These are phyloP conservation scores for Malassezia caprae DNA, from an alignment of 1,284 basidiomycete genomes.

Conservation along the genomic window DNA sequence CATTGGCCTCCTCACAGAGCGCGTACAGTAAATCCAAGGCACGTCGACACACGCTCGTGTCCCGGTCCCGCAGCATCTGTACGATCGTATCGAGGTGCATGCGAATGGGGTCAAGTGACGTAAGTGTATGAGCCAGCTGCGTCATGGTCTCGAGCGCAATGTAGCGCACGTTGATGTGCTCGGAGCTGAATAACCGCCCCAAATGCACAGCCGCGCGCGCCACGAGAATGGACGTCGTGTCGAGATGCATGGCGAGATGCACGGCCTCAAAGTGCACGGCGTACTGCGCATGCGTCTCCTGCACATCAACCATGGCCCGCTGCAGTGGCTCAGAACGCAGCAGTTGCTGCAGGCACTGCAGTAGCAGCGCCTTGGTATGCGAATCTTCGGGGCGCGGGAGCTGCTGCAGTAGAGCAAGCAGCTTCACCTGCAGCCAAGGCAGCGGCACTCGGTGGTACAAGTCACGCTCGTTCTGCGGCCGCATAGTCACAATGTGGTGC, in stretches of 20 bases:
- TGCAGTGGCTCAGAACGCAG: background rate
- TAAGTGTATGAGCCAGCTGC: slow-evolving; percentile 80
- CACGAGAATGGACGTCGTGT: slow-evolving; percentile 80
- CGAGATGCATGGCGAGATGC: slow-evolving; percentile 88
- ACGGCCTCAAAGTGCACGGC: slow-evolving; percentile 98
- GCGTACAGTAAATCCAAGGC: slow-evolving; percentile 93
- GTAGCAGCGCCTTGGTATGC: slow-evolving; percentile 64
- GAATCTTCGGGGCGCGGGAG: slow-evolving; percentile 87
- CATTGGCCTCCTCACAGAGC: slow-evolving; percentile 95
- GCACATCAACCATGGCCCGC: slow-evolving; percentile 62
- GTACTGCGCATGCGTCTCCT: slow-evolving; percentile 97
- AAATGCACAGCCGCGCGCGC: slow-evolving; percentile 80
- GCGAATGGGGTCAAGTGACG: slow-evolving; percentile 78
- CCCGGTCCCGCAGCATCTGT: slow-evolving; percentile 82
- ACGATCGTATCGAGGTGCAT: slow-evolving; percentile 93
- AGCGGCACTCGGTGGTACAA: slow-evolving; percentile 95
- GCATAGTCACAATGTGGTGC: slow-evolving; percentile 52
- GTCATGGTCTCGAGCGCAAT: slow-evolving; percentile 97
- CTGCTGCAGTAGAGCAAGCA: slow-evolving; percentile 84
- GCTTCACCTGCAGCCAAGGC: slow-evolving; percentile 94
- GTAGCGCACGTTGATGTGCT: slow-evolving; percentile 97
- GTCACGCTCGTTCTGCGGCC: slow-evolving; percentile 65
- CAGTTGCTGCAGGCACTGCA: slow-evolving; percentile 64
- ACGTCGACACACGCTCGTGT: slow-evolving; percentile 87
- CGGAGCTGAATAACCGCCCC: slow-evolving; percentile 88